Base-by-base conservation (phyloP, 2,329 filamentous ascomycete species). In the Epichloe festucae region DNA sequence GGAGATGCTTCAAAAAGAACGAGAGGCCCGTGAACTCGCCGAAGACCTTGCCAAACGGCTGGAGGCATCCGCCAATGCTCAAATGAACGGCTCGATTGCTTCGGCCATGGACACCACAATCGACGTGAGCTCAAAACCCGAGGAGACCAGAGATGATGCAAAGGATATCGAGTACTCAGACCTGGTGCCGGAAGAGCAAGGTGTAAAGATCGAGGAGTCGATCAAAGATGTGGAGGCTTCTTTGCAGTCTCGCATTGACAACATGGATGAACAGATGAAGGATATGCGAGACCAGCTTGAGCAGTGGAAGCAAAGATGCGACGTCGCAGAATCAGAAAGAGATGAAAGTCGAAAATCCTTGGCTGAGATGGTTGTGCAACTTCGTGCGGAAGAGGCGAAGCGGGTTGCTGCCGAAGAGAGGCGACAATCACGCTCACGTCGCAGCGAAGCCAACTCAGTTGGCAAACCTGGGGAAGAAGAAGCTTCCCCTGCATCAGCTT, bases 361-460 rank as follows among this genome's bases (percentile, higher is more conserved):
- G 44, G 84, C 86, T 1, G 87, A 95, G 63, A 93, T 97, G 88
- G 83, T 96, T 12, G 75, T 87, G 59, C 84, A 85, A 57, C 85
- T 96, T 52, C 81, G 89, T 50, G 76, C 89, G 58, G 81, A 82
- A 58, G 79, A 78, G 57, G 75, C 72, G 34, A 70, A 64, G 56
- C 71, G 69, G 57, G 69, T 67, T 35, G 71, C 67, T n/a, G 68
- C 68, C 3, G 69, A 70, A 36, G 65, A 69, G 55, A 71, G 67
- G 47, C 63, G 64, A 2, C 67, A 65, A 21, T 70, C 69, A n/a
- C 59, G 64, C 12, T 70, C 69, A 38, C 60, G 62, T 47, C 35
- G 35, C 14, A 31, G 35, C 5, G 27, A 41, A 23, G 2, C 7
- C 6, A 36, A 47, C 50, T 53, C 45, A 51, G 50, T 54, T 54